These are phyloP conservation scores for Colletotrichum siamense DNA, from an alignment of 2,329 filamentous ascomycete species.

Conservation along the genomic window DNA sequence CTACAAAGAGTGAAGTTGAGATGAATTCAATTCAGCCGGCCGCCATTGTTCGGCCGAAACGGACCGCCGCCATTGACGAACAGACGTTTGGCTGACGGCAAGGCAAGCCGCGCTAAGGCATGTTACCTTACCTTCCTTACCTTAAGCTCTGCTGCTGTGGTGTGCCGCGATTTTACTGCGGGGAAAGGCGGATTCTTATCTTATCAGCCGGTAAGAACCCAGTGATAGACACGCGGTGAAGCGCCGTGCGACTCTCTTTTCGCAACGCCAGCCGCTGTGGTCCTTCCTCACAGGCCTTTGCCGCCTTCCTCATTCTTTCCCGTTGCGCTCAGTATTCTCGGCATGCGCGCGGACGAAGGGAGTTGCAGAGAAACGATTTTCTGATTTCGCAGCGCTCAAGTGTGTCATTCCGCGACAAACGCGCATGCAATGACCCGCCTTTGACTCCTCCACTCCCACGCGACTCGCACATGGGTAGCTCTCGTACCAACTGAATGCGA, in stretches of 20 bases:
- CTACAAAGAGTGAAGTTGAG: background rate
- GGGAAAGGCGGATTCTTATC: slow-evolving; percentile 14
- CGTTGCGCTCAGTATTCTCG: slow-evolving; percentile 1
- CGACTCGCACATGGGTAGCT: slow-evolving; percentile 10
- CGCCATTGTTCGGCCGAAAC: background rate
- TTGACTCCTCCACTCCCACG: slow-evolving; percentile 15
- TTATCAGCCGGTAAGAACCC: slow-evolving; percentile 5
- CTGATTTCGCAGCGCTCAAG: background rate
- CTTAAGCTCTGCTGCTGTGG: slow-evolving; percentile 2
- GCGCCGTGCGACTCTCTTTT: background rate
- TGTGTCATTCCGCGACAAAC: background rate
- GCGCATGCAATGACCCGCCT: slow-evolving; percentile 1
- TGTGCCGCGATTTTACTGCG: slow-evolving; percentile 2
- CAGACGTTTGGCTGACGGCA: slow-evolving; percentile 1
- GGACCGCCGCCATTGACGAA: background rate
- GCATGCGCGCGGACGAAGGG: slow-evolving; percentile 14
- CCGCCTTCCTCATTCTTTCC: background rate
- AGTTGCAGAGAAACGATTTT: background rate
- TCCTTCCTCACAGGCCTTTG: slow-evolving; percentile 14
- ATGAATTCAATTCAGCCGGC: background rate
- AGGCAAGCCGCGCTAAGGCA: background rate
- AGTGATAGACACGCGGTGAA: background rate
- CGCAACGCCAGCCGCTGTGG: background rate
- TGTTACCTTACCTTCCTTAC: background rate
- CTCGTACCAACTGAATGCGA: slow-evolving; percentile 11